Evolutionary conservation across 768 basidiomycete genomes (phyloP).

Genomic region (Boletus rubropictus): DNA sequence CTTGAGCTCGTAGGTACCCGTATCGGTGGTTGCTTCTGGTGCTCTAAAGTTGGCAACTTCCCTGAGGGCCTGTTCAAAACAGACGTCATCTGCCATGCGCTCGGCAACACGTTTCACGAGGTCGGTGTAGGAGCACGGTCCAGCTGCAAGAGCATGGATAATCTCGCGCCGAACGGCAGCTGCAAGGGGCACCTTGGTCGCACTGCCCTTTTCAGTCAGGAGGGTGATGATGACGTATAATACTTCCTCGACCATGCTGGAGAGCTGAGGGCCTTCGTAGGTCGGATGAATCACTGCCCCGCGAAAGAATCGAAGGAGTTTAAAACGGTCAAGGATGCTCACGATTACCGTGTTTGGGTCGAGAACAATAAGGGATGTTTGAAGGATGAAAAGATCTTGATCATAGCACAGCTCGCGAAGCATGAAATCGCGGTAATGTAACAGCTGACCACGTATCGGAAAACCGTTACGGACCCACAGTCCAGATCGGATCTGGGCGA

Average conservation of each 20-base stretch:
- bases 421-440: slow-evolving; percentile 95
- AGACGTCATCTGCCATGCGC: slow-evolving; percentile 75
- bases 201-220: slow-evolving; percentile 74
- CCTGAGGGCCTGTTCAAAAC: slow-evolving; percentile 71
- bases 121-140: slow-evolving; percentile 85
- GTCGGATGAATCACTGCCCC: slow-evolving; percentile 47
- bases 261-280: slow-evolving; percentile 67
- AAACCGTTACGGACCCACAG: slow-evolving; percentile 98
- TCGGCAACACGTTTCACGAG: slow-evolving; percentile 89
- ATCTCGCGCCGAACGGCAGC: slow-evolving; percentile 75
- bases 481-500: slow-evolving; percentile 91
- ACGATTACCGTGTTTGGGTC: slow-evolving; percentile 77
- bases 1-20: slow-evolving; percentile 84
- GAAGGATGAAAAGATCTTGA: slow-evolving; percentile 88
- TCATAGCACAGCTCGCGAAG: slow-evolving; percentile 95
- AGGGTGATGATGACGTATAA: slow-evolving; percentile 84
- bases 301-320: slow-evolving; percentile 72
- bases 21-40: slow-evolving; percentile 73
- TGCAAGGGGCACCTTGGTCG: slow-evolving; percentile 59
- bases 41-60: slow-evolving; percentile 78
- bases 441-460: slow-evolving; percentile 87
- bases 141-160: slow-evolving; percentile 84
- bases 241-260: slow-evolving; percentile 88
- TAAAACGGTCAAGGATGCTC: slow-evolving; percentile 86
- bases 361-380: slow-evolving; percentile 74